Evolutionary conservation across 2,329 filamentous ascomycete species (phyloP).

Genomic region (Cladobotryum mycophilum): DNA sequence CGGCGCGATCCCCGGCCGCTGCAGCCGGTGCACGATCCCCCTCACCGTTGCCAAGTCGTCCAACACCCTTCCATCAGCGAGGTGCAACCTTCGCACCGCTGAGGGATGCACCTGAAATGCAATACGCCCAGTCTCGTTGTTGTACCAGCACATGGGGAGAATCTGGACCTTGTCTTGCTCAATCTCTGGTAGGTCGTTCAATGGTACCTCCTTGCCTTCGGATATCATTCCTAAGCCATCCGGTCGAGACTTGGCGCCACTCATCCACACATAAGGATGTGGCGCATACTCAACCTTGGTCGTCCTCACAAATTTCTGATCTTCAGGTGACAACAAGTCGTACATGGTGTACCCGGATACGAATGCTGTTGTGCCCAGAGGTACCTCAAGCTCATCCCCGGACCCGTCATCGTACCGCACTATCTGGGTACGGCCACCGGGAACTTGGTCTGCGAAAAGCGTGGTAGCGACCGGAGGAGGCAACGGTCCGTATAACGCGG

Average conservation of each 20-base stretch:
- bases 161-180: conserved; percentile 62
- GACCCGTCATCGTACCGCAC: conserved; percentile 69
- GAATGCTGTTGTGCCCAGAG: conserved; percentile 72
- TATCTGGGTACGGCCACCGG: conserved; percentile 57
- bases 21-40: conserved; percentile 61
- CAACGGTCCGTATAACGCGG: conserved; percentile 62
- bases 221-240: conserved; percentile 67
- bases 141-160: conserved; percentile 72
- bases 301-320: conserved; percentile 60
- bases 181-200: conserved; percentile 56
- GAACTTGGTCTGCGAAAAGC: conserved; percentile 67
- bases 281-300: conserved; percentile 69
- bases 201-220: conserved; percentile 55
- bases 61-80: conserved; percentile 60
- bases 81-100: conserved; percentile 62
- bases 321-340: conserved; percentile 55
- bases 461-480: conserved; percentile 69
- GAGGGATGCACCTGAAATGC: conserved; percentile 70
- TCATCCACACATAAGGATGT: conserved; percentile 82
- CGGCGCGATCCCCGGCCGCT: conserved; percentile 67
- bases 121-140: conserved; percentile 61
- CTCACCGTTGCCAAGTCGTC: conserved; percentile 61
- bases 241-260: conserved; percentile 55
- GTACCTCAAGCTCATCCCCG: conserved; percentile 58
- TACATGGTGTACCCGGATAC: conserved; percentile 67